These are phyloP conservation scores for Microdochium bolleyi DNA, from an alignment of 2,329 filamentous ascomycete genomes.

Conservation along the genomic window DNA sequence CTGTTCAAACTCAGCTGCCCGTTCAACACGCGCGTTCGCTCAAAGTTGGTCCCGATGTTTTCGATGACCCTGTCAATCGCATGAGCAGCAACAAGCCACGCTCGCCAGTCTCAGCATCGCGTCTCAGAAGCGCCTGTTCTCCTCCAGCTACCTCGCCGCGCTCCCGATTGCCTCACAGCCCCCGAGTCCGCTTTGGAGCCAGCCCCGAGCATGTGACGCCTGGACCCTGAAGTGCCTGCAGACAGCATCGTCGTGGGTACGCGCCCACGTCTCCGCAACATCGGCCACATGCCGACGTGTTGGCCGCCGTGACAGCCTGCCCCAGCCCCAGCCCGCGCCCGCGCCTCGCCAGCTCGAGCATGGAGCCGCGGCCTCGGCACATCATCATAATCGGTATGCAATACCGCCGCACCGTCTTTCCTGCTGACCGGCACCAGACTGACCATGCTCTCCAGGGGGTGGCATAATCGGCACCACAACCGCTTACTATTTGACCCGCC, in stretches of 20 bases:
- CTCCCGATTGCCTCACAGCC: background rate
- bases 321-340: background rate
- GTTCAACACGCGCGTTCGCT: background rate
- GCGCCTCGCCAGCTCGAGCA: background rate
- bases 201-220: background rate
- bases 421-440: constrained; percentile 1
- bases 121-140: background rate
- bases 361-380: constrained; percentile 18
- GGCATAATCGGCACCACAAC: constrained; percentile 90
- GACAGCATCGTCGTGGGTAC: background rate
- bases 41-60: background rate
- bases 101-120: background rate
- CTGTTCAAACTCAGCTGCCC: background rate
- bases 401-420: constrained; percentile 4
- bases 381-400: constrained; percentile 40
- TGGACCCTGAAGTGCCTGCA: background rate
- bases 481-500: constrained; percentile 84
- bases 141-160: background rate
- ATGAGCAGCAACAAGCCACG: background rate
- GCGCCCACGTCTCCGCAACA: background rate
- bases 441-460: constrained; percentile 49
- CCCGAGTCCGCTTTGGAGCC: background rate
- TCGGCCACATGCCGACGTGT: background rate
- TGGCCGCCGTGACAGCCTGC: background rate
- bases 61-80: background rate